Evolutionary conservation across 495 filamentous ascomycete genomes (phyloP).

Genomic region (Penicillium paxilli): DNA sequence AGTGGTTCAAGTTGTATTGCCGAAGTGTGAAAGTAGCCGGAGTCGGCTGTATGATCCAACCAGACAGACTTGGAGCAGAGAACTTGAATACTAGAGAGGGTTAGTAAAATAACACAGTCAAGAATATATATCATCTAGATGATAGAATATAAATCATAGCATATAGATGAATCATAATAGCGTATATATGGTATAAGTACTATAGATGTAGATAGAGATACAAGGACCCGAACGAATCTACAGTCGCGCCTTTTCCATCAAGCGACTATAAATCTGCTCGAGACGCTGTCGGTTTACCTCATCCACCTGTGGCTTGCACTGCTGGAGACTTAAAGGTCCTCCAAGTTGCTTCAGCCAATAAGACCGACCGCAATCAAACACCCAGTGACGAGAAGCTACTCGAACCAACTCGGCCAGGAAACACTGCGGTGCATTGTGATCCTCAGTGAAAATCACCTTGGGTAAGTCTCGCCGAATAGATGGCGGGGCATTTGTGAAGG

Average conservation of each 20-base stretch:
- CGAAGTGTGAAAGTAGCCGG: not conserved
- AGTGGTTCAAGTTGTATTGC: not conserved
- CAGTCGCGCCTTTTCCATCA: conserved; percentile 18
- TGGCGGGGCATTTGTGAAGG: conserved; percentile 18
- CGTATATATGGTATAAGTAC: too few relatives aligned
- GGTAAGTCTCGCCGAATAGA: conserved; percentile 24
- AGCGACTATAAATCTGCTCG: conserved; percentile 16
- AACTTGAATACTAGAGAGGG: too few relatives aligned
- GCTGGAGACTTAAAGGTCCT: conserved; percentile 31
- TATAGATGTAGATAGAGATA: too few relatives aligned
- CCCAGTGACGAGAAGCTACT: conserved; percentile 35
- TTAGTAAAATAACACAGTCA: too few relatives aligned
- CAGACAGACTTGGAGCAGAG: too few relatives aligned
- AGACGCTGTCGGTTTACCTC: conserved; percentile 24
- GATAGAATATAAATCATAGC: too few relatives aligned
- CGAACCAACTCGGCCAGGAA: conserved; percentile 37
- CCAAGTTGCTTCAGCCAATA: conserved; percentile 37
- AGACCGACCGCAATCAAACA: conserved; percentile 38
- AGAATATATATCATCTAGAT: too few relatives aligned
- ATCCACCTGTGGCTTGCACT: conserved; percentile 29
- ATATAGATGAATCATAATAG: too few relatives aligned
- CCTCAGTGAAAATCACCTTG: conserved; percentile 29
- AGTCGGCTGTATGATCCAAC: not conserved
- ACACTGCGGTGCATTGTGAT: conserved; percentile 25
- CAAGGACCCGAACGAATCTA: too few relatives aligned